Percentiles rank a stretch among this genome's conserved stretches.
Conservation (phyloP, 805 yeast genomes). For the Metschnikowia bowlesiae region DNA sequence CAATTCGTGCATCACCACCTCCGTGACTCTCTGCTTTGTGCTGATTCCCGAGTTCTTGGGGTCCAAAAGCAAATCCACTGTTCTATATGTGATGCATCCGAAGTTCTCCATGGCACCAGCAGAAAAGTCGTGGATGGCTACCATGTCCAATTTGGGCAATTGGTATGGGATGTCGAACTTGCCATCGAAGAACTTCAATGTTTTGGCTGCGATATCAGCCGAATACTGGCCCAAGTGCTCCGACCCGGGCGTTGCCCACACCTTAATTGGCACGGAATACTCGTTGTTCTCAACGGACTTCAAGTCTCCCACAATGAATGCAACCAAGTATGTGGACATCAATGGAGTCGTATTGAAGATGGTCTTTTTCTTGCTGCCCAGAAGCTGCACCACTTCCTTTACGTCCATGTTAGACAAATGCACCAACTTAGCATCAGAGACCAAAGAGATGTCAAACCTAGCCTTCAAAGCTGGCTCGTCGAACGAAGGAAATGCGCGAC, state of each 20-base stretch:
- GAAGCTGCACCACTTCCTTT: conserved; percentile 39
- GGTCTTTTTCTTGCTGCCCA: conserved; percentile 49
- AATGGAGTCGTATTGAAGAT: conserved; percentile 70
- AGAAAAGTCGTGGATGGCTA: conserved; percentile 77
- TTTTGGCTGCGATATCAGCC: conserved; percentile 70
- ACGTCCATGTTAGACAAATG: conserved; percentile 71
- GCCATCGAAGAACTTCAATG: conserved; percentile 67
- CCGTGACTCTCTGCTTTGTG: conserved; percentile 72
- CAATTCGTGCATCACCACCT: conserved; percentile 82
- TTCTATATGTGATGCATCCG: conserved; percentile 76
- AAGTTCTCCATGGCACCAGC: conserved; percentile 92
- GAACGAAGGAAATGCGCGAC: conserved; percentile 82
- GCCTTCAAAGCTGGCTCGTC: conserved; percentile 84
- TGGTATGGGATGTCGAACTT: conserved; percentile 74
- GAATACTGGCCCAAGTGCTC: conserved; percentile 68
- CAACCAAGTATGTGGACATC: conserved; percentile 83
- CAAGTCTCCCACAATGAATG: conserved; percentile 78
- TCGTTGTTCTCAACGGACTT: conserved; percentile 63
- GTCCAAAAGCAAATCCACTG: conserved; percentile 68
- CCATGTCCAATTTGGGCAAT: conserved; percentile 76
- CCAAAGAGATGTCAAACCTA: conserved; percentile 58
- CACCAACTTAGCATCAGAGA: conserved; percentile 52
- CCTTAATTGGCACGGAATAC: conserved; percentile 72
- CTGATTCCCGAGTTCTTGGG: conserved; percentile 62
- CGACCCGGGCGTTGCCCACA: conserved; percentile 75